Evolutionary conservation across 108 stramenopile species (phyloP).

Genomic region (Pseudonitzschia delicatissima): DNA sequence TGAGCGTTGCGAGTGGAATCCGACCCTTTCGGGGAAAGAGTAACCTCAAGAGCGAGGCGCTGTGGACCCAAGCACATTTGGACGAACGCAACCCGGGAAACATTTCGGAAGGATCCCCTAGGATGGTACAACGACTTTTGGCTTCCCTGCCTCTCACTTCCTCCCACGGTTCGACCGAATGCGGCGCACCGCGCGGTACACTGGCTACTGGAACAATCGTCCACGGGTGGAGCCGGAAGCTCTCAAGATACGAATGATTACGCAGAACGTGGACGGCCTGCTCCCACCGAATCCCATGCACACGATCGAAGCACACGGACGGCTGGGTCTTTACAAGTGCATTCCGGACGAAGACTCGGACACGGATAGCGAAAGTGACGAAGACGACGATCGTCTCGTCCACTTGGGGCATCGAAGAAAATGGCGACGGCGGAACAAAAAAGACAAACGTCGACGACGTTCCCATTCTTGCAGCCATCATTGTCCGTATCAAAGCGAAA

Average conservation of each 20-base stretch:
- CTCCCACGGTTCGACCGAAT: slow-evolving; percentile 45
- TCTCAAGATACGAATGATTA: slow-evolving; percentile 51
- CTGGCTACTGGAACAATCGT: slow-evolving; percentile 28
- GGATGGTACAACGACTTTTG: slow-evolving; percentile 84
- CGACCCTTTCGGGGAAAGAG: slow-evolving; percentile 82
- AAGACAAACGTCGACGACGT: not conserved
- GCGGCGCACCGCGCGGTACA: slow-evolving; percentile 71
- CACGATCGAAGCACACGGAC: slow-evolving; percentile 67
- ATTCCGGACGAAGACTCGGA: slow-evolving; percentile 64
- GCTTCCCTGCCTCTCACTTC: slow-evolving; percentile 43
- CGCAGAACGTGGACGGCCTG: slow-evolving; percentile 51
- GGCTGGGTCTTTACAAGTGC: slow-evolving; percentile 71
- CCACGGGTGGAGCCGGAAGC: not conserved
- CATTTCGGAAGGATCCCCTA: slow-evolving; percentile 69
- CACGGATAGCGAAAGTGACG: slow-evolving; percentile 55
- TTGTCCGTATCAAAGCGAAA: slow-evolving; percentile 34
- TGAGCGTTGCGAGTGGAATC: slow-evolving; percentile 82
- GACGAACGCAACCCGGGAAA: slow-evolving; percentile 61
- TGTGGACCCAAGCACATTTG: slow-evolving; percentile 72
- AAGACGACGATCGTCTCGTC: slow-evolving; percentile 56
- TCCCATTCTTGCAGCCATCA: slow-evolving; percentile 2
- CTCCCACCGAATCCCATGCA: slow-evolving; percentile 14
- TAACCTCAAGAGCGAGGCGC: slow-evolving; percentile 34
- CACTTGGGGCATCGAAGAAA: slow-evolving; percentile 64
- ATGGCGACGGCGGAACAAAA: slow-evolving; percentile 6